Evolutionary conservation across 306 rosid species (phyloP).

Genomic region (Sesbania bispinosa): DNA sequence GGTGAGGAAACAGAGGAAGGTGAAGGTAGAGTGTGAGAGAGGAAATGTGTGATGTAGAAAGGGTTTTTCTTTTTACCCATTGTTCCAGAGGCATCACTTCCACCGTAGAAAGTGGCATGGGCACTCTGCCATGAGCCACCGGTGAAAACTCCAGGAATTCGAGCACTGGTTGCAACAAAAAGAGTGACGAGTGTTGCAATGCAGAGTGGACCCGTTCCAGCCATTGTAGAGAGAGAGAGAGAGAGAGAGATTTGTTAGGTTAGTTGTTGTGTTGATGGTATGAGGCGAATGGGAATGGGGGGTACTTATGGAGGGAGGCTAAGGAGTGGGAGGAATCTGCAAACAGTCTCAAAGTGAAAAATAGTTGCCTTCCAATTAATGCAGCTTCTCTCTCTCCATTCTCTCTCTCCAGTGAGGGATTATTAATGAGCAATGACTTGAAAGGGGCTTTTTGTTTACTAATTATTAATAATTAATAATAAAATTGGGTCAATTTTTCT

Average conservation of each 20-base stretch:
- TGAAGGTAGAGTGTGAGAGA: neutral
- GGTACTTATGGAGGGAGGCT: conserved; percentile 55
- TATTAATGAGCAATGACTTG: too few species aligned
- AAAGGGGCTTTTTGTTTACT: neutral
- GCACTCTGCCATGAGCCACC: conserved; percentile 73
- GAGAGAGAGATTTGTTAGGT: neutral
- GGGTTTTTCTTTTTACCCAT: conserved; percentile 53
- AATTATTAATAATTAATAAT: neutral
- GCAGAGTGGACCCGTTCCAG: conserved; percentile 36
- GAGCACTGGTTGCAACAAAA: conserved; percentile 34
- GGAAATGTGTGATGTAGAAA: neutral
- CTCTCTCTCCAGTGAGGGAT: too few species aligned
- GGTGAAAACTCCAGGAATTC: conserved; percentile 65
- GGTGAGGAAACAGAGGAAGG: neutral
- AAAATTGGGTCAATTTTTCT: neutral
- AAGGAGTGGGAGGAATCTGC: conserved; percentile 21
- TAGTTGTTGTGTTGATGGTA: neutral
- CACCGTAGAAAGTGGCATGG: conserved; percentile 92
- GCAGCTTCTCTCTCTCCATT: neutral
- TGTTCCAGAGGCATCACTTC: conserved; percentile 91
- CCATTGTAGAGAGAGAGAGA: conserved; percentile 30
- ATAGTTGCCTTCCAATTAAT: conserved; percentile 14
- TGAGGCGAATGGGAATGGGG: conserved; percentile 37
- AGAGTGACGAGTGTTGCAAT: conserved; percentile 44
- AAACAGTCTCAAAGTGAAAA: neutral